A percentile compares a stretch with the other conserved stretches of the same genome.
phyloP scores from a whole-genome alignment of 2,329 filamentous ascomycete species.

The Knufia fluminis region DNA sequence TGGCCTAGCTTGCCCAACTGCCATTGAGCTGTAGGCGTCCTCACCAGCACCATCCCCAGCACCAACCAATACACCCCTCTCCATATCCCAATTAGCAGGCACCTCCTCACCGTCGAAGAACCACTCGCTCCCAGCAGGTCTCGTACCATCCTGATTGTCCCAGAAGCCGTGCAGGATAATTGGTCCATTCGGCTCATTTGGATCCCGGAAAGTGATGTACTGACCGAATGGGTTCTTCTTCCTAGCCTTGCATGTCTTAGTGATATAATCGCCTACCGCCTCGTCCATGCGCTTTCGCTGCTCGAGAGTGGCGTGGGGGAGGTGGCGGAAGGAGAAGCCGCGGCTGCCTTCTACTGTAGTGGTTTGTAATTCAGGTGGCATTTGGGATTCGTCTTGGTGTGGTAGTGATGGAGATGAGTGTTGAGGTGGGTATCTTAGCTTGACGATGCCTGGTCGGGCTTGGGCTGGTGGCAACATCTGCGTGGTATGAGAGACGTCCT shows the following conservation, averaged over 20 bases:
- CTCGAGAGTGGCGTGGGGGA: conserved; percentile 14
- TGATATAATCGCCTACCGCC: conserved; percentile 11
- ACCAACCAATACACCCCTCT: not conserved
- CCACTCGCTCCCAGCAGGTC: conserved; percentile 13
- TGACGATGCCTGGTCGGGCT: not conserved
- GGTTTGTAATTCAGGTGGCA: conserved; percentile 12
- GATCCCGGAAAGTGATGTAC: conserved; percentile 13
- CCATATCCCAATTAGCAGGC: not conserved
- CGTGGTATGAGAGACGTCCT: no score
- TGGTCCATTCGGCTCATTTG: conserved; percentile 9
- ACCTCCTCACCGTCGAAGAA: conserved; percentile 15
- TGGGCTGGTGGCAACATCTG: not conserved
- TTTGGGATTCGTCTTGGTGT: conserved; percentile 7
- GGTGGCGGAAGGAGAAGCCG: conserved; percentile 19
- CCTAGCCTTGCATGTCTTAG: not conserved
- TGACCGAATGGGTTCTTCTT: conserved; percentile 11
- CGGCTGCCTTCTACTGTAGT: conserved; percentile 12
- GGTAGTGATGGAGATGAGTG: conserved; percentile 5
- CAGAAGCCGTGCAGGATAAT: conserved; percentile 18
- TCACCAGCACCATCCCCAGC: not conserved
- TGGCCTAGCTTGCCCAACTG: not conserved
- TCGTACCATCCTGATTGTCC: conserved; percentile 12
- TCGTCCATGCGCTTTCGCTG: conserved; percentile 15
- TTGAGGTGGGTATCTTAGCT: not conserved
- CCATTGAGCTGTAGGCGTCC: not conserved